phyloP scores from a whole-genome alignment of 441 rosid species.

The Pelargonium fulgidum region DNA sequence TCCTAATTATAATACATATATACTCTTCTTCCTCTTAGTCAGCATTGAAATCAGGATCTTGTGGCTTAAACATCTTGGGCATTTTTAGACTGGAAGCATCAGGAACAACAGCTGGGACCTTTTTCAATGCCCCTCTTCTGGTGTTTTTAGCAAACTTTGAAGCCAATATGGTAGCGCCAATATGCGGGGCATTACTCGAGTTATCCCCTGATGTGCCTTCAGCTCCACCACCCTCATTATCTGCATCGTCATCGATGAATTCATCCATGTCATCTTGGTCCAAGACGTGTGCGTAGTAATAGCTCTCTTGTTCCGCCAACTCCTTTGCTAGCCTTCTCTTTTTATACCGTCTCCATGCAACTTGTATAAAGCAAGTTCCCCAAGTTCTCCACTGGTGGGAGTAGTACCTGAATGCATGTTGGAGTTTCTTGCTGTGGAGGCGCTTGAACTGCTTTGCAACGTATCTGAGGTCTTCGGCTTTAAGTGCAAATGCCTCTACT shows the following conservation, averaged over 20 bases:
- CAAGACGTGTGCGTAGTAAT: conserved; percentile 24
- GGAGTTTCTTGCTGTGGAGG: conserved; percentile 88
- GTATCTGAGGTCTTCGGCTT: conserved; percentile 85
- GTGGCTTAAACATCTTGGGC: conserved; percentile 59
- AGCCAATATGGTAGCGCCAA: conserved; percentile 63
- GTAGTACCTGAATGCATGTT: conserved; percentile 74
- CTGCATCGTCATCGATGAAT: conserved; percentile 25
- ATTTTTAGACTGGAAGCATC: conserved; percentile 48
- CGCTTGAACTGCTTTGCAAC: conserved; percentile 89
- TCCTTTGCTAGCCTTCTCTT: conserved; percentile 45
- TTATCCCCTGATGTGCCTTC: conserved; percentile 37
- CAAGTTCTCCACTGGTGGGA: conserved; percentile 97
- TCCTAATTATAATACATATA: background rate
- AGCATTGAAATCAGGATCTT: conserved; percentile 53
- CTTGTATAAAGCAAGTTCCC: conserved; percentile 92
- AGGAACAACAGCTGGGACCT: conserved; percentile 82
- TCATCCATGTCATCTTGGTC: conserved; percentile 21
- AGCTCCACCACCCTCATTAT: background rate
- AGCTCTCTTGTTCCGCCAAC: conserved; percentile 38
- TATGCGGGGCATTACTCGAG: conserved; percentile 33
- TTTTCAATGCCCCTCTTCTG: conserved; percentile 60
- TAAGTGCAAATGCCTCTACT: conserved; percentile 81
- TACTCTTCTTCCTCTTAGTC: conserved; percentile 33
- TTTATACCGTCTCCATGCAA: conserved; percentile 76
- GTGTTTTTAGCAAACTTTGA: conserved; percentile 86